Base-by-base conservation (phyloP, 2,329 filamentous ascomycete genomes). In the Botryotinia convoluta region DNA sequence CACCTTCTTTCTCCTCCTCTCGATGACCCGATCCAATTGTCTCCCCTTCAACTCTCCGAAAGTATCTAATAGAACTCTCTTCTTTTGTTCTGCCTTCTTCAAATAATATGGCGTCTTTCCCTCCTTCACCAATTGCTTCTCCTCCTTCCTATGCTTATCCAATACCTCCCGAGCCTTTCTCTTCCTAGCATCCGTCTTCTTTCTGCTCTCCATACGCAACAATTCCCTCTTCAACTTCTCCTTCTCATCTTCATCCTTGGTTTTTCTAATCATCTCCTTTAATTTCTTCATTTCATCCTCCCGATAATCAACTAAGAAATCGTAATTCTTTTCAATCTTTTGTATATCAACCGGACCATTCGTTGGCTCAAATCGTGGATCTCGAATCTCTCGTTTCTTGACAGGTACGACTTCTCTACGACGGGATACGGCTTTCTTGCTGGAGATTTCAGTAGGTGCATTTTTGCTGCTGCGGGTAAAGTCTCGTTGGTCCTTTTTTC, bases 31-130 rank as follows among this genome's bases (percentile, higher is more conserved):
- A 75, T 97, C 92, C 74, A 94, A 88, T 83, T 98, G 91, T 81
- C 91, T 92, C 81, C 92, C 92, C 83, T 93, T 96, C 91, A 98
- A 92, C 74, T 89, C 88, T 78, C 91, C 88, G 83, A 93, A 98
- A 81, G 92, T 90, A 79, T 96, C 91, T 80, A 93, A 86, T 75
- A 98, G 85, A 72, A 94, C 86, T 82, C 91, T 86, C 86, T 95
- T 94, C 90, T 96, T 97, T 86, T 96, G 89, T 84, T 98, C 95
- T 80, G 91, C 90, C 85, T 91, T 91, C 89, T 99, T 99, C 79
- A 98, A 85, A 83, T 93, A 98, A 84, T 94, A 99, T 0, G 96
- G 95, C 81, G 88, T 90, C 89, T 98, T 98, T 75, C 96, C 96
- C 84, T 97, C 89, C 79, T 90, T 90, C 69, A 98, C 90, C 74